These are phyloP conservation scores for Bathelium albidoporum DNA, from an alignment of 495 filamentous ascomycete species.

Conservation along the genomic window DNA sequence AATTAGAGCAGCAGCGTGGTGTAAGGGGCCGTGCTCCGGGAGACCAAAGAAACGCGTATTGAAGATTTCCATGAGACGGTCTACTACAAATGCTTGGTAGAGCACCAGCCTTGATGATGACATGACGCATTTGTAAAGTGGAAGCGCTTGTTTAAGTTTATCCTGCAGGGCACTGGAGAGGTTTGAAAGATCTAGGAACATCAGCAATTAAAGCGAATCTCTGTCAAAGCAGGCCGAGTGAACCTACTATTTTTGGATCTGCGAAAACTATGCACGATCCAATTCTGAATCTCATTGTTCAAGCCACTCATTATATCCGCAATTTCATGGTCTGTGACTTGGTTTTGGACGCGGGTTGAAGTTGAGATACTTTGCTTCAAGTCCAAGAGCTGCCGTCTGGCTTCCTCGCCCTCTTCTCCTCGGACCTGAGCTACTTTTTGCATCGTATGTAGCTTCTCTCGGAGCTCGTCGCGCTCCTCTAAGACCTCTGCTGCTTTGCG, in stretches of 20 bases:
- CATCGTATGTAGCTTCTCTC: slow-evolving; percentile 12
- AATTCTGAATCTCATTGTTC: slow-evolving; percentile 27
- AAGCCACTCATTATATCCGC: slow-evolving; percentile 22
- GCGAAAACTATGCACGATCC: slow-evolving; percentile 30
- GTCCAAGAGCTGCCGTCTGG: slow-evolving; percentile 22
- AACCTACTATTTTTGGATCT: slow-evolving; percentile 12
- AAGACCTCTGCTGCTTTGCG: slow-evolving; percentile 2
- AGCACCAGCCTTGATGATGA: slow-evolving; percentile 18
- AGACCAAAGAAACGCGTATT: slow-evolving; percentile 22
- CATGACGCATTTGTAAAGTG: slow-evolving; percentile 16
- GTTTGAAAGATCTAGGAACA: slow-evolving; percentile 13
- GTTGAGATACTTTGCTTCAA: slow-evolving; percentile 28
- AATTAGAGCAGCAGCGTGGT: slow-evolving; percentile 7
- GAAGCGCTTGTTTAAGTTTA: slow-evolving; percentile 9
- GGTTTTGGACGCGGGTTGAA: slow-evolving; percentile 22
- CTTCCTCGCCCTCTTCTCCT: slow-evolving; percentile 16
- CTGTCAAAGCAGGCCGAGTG: background rate
- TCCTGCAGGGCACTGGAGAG: slow-evolving; percentile 6
- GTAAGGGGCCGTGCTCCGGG: slow-evolving; percentile 16
- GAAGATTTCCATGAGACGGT: slow-evolving; percentile 26
- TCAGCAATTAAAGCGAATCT: background rate
- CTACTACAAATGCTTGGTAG: slow-evolving; percentile 25
- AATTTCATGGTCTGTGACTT: slow-evolving; percentile 26
- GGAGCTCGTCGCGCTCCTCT: slow-evolving; percentile 4
- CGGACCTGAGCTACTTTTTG: slow-evolving; percentile 16